Evolutionary conservation across 108 stramenopile genomes (phyloP).

Genomic region (Schizochytrium sp.): DNA sequence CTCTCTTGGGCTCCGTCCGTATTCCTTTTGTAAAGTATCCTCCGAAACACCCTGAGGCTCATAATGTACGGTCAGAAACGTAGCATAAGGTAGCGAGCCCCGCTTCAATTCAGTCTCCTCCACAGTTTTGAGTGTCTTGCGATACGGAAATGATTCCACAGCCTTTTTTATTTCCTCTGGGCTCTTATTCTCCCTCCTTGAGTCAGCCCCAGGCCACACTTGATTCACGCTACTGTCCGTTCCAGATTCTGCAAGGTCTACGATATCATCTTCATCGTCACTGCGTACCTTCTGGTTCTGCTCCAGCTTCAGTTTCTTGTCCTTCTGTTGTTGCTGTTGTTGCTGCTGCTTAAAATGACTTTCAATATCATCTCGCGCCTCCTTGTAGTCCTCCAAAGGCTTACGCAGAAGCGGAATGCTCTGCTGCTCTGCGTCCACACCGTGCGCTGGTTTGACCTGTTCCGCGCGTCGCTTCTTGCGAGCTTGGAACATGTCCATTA

Average conservation of each 20-base stretch:
- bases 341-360: not conserved
- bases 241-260: not conserved
- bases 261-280: not conserved
- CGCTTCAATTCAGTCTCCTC: not conserved
- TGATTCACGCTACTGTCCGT: too few relatives aligned
- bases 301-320: constrained; percentile 9
- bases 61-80: constrained; percentile 31
- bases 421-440: not conserved
- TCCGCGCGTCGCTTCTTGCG: constrained; percentile 20
- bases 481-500: constrained; percentile 45
- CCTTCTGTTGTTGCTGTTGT: not conserved
- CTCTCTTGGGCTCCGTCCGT: constrained; percentile 24
- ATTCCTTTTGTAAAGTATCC: not conserved
- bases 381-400: not conserved
- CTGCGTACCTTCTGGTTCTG: not conserved
- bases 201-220: too few relatives aligned
- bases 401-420: not conserved
- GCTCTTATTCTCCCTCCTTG: too few relatives aligned
- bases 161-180: too few relatives aligned
- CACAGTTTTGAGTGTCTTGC: not conserved
- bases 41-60: constrained; percentile 58
- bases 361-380: not conserved
- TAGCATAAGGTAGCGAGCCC: not conserved
- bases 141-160: constrained; percentile 30
- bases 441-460: not conserved